Evolutionary conservation across 192 early-diverging fungal species (phyloP), one percentile per base, ranked within the genome.

Genomic region (Mortierella hygrophila): DNA sequence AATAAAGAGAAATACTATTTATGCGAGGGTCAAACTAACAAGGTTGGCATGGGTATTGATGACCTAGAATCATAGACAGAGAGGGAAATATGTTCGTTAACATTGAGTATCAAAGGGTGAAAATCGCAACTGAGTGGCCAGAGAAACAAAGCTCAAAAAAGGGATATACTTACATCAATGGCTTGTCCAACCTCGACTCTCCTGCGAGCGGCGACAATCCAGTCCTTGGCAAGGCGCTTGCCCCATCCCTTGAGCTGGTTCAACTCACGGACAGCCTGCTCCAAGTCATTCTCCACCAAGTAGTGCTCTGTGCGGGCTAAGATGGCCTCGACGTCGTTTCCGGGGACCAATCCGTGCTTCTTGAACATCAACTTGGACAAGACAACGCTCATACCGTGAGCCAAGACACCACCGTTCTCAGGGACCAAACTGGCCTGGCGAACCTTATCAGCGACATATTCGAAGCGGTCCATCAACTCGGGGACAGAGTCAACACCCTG

Each of bases 181-280:
- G 96, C 96, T 89, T 98, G 97, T 87, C 95, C 93, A 40, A 98
- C 90, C 88, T 97, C 96, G 78, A 99, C 91, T 88, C 97, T 93
- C 78, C 90, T 90, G 57, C 97, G 93, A 1, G 97, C 96, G 41
- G 92, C 90, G 40, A 88, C 85, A 38, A 99, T 89, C 98, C 98
- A 99, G 89, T 97, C 98, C 86, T 90, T 82, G 23, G 97, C 95
- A 69, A 99, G 88, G 80, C 88, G 90, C 88, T 95, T 95, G 21
- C 96, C 92, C 98, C 98, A 99, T 13, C 98, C 97, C 60, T 88
- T 93, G 68, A 99, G 89, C 88, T 97, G 97, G 89, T 98, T 98
- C 77, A 98, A 87, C 85, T 99, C 97, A 81, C 98, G 92, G 20
- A 96, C 89, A 16, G 97, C 97, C 75, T 89, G 88, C 65, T 98